These are phyloP conservation scores for Cladosporium oxysporum DNA, from an alignment of 2,329 filamentous ascomycete genomes.

Conservation along the genomic window DNA sequence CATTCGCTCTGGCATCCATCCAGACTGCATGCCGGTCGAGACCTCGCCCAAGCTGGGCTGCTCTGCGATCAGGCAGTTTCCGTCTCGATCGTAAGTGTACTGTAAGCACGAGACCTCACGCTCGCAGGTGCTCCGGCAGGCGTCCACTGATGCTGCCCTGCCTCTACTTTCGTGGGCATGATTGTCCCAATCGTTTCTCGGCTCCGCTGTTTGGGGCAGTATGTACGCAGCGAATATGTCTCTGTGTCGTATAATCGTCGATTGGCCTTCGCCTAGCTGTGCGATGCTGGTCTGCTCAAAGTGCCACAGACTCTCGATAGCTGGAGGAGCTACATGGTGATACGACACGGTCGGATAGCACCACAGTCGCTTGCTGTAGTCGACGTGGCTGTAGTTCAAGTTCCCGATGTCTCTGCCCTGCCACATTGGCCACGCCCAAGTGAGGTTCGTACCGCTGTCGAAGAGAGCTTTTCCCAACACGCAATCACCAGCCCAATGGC, in stretches of 20 bases:
- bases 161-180: conserved; percentile 26
- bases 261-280: conserved; percentile 9
- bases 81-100: conserved; percentile 24
- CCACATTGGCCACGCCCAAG: conserved; percentile 32
- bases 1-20: conserved; percentile 29
- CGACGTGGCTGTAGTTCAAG: conserved; percentile 28
- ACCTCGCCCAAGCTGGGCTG: conserved; percentile 26
- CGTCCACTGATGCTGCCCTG: conserved; percentile 22
- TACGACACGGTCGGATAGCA: conserved; percentile 34
- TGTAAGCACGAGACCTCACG: conserved; percentile 26
- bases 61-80: conserved; percentile 20
- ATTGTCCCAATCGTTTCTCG: conserved; percentile 31
- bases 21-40: conserved; percentile 25
- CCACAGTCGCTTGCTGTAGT: conserved; percentile 30
- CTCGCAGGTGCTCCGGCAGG: conserved; percentile 27
- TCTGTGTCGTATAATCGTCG: conserved; percentile 25
- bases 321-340: conserved; percentile 28
- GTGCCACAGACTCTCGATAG: conserved; percentile 29
- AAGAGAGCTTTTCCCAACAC: conserved; percentile 32
- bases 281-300: conserved; percentile 33
- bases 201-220: conserved; percentile 25
- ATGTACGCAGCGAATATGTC: conserved; percentile 30
- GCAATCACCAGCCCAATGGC: conserved; percentile 35
- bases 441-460: conserved; percentile 28
- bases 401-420: conserved; percentile 30